Evolutionary conservation across 129 eudicot genomes (phyloP).

Genomic region (Ambrosia trifida): DNA sequence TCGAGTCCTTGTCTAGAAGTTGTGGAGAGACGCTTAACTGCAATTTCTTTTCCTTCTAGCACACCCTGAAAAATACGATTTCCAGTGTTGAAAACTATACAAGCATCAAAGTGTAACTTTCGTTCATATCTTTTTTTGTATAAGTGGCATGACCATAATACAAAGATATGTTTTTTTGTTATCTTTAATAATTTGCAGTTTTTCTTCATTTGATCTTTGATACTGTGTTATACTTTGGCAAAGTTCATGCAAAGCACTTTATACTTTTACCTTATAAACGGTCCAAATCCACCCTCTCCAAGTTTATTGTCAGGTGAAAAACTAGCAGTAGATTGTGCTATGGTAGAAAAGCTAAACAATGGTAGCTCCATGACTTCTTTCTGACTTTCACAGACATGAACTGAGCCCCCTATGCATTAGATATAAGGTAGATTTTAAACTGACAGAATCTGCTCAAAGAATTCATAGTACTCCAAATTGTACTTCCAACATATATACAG

Average conservation of each 20-base stretch:
- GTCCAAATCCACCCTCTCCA: slow-evolving; percentile 46
- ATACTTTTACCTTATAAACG: slow-evolving; percentile 31
- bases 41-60: slow-evolving; percentile 9
- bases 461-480: not conserved
- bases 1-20: slow-evolving; percentile 3
- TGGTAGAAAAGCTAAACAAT: slow-evolving; percentile 33
- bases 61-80: not conserved
- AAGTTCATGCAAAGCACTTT: not conserved
- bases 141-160: not conserved
- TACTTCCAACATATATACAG: not conserved
- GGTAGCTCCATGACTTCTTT: slow-evolving; percentile 29
- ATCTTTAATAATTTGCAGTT: not conserved
- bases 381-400: slow-evolving; percentile 6
- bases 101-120: not conserved
- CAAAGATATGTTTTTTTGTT: not conserved
- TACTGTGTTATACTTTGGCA: not conserved
- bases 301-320: slow-evolving; percentile 31
- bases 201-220: not conserved
- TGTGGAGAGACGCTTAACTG: slow-evolving; percentile 19
- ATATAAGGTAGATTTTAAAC: not conserved
- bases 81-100: not conserved
- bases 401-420: not conserved
- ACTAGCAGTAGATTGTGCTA: slow-evolving; percentile 16
- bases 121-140: not conserved
- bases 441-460: not conserved